Evolutionary conservation across 2,329 filamentous ascomycete species (phyloP), one percentile per base, ranked within the genome.

Genomic region (Juglanconis juglandina): DNA sequence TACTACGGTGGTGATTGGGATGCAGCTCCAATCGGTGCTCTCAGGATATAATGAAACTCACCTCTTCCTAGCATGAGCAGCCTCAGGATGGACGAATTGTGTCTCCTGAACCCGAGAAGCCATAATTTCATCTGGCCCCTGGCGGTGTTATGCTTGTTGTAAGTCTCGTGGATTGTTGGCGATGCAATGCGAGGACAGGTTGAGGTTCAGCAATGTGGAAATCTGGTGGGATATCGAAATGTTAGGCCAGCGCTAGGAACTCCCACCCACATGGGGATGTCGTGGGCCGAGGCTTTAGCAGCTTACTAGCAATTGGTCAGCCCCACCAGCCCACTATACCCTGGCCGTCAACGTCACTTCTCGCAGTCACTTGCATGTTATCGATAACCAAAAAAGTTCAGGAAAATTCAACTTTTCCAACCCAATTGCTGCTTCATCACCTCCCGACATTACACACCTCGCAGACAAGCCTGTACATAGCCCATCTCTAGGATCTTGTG

Each of bases 41-140:
- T 7, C 17, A 10, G 6, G 6, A 13, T 5, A 7, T 6, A 44
- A 33, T 41, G 34, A 5, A 32, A 60, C 73, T 61, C 68, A 82
- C 81, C 79, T 81, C 70, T 81, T 83, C 70, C 78, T 79, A 5
- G 80, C 81, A 68, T 84, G 81, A 24, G 73, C 72, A 11, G 81
- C 79, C 24, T 70, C 68, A 0, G 81, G 80, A 66, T 83, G 81
- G 58, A 79, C 75, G 62, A 78, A 83, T 52, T 77, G 72, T 58
- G 64, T 66, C 53, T 68, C 68, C 33, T 68, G 65, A 30, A 68
- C 62, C 35, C 47, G 37, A 46, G 48, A 33, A 58, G 60, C 41
- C 53, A 59, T 62, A 4, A 24, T 47, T 11, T 48, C 24, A 10
- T 32, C 24, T 48, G 17, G 13, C 17, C 46, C 8, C 46, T 46